Percentiles rank a stretch among this genome's conserved stretches.
Conservation (phyloP, 2,329 filamentous ascomycete genomes). For the Talaromyces marneffei region DNA sequence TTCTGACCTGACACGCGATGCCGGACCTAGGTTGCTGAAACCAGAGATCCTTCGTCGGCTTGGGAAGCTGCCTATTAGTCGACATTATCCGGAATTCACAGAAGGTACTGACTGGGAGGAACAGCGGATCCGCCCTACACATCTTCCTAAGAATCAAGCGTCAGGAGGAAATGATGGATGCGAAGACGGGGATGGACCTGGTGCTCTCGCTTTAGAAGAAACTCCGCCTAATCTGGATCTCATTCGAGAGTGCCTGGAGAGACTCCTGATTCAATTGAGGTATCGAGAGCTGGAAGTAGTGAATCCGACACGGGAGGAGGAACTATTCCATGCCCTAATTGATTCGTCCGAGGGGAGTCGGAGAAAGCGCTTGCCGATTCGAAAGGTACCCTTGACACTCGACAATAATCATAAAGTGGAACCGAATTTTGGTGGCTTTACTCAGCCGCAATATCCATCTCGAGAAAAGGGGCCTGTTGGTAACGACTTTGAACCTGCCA, state of each 20-base stretch:
- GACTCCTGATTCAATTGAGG: constrained; percentile 3
- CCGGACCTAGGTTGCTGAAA: constrained; percentile 28
- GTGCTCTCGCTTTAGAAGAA: not conserved
- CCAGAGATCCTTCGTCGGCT: constrained; percentile 13
- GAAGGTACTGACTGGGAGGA: not conserved
- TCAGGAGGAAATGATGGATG: not conserved
- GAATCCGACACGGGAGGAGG: not conserved
- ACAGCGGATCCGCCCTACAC: not conserved
- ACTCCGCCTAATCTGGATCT: not conserved
- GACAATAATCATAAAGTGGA: not conserved
- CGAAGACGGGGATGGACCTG: not conserved
- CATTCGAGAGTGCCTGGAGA: constrained; percentile 4
- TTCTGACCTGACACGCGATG: constrained; percentile 7
- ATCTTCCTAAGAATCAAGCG: not conserved
- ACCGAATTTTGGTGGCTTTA: not conserved
- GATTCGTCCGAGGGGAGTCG: not conserved
- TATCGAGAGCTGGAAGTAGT: constrained; percentile 6
- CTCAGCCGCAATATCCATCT: not conserved
- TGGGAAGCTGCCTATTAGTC: constrained; percentile 20
- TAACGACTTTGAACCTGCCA: not conserved
- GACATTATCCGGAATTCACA: constrained; percentile 19
- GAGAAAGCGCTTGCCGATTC: not conserved
- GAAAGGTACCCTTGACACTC: not conserved
- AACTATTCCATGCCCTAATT: not conserved
- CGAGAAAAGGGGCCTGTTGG: constrained; percentile 1